Evolutionary conservation across 1,284 basidiomycete species (phyloP), one percentile per base, ranked within the genome.

Genomic region (Rhodotorula glutinis): DNA sequence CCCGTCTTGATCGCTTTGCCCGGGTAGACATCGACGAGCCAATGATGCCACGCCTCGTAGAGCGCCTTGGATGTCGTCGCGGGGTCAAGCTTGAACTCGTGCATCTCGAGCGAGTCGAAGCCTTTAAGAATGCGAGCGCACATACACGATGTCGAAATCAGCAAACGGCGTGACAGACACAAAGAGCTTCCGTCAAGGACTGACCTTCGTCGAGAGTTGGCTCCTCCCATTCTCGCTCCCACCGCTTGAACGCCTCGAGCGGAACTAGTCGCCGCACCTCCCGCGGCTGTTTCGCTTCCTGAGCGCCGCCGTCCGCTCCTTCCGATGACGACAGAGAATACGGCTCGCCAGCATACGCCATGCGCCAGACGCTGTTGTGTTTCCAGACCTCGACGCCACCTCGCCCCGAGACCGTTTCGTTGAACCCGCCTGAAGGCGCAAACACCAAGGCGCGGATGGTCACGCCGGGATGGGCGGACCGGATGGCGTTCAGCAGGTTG

Each of bases 1-100:
- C 61, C 61, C 46, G 47, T 56, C 46, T 57, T 62, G 27, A 40
- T 41, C 27, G 44, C 46, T 40, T 62, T 62, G 13, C 61, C 61
- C 1, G 61, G 61, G 38, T 57, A 57, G 8, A 57, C 54, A n/a
- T 62, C 61, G 25, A 25, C 54, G 27, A 62, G 54, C 53, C 55
- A 62, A 19, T 40, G 25, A 3, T 21, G 5, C 61, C 61, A 62
- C 14, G n/a, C n/a, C 4, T 23, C 21, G 1, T n/a, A 54, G 30
- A 3, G 10, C 0, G 23, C 23, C 23, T 41, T 25, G 27, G 27
- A 17, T 27, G 8, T 38, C 10, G 21, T 25, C n/a, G 17, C 23
- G 2, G 19, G 38, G 25, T 19, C 21, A 25, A 62, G 53, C 13
- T 43, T 17, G 30, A 63, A 63, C 27, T 51, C 21, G 8, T 21